Evolutionary conservation across 306 rosid genomes (phyloP).

Genomic region (Begonia loranthoides): DNA sequence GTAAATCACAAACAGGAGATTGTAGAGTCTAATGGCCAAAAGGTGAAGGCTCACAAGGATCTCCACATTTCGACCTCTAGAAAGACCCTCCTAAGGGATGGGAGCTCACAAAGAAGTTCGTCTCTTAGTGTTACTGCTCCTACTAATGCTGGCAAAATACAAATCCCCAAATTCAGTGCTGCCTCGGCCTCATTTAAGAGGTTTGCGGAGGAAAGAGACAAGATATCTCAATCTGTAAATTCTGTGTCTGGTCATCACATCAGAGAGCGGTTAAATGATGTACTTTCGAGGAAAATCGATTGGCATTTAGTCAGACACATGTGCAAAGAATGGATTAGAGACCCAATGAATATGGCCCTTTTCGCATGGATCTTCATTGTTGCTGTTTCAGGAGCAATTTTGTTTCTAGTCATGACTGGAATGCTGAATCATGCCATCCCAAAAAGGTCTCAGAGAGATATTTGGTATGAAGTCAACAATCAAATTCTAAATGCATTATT

Average conservation of each 20-base stretch:
- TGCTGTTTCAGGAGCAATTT: conserved; percentile 79
- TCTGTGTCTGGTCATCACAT: conserved; percentile 31
- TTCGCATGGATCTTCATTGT: conserved; percentile 55
- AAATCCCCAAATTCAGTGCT: conserved; percentile 46
- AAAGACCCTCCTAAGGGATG: conserved; percentile 23
- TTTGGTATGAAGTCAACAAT: conserved; percentile 88
- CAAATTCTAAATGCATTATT: conserved; percentile 88
- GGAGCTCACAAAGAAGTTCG: conserved; percentile 28
- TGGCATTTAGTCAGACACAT: conserved; percentile 42
- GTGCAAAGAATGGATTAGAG: conserved; percentile 53
- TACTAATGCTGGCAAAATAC: conserved; percentile 22
- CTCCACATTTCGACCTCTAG: conserved; percentile 26
- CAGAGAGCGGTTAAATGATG: conserved; percentile 31
- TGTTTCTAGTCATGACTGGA: conserved; percentile 91
- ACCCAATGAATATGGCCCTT: conserved; percentile 84
- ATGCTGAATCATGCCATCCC: conserved; percentile 59
- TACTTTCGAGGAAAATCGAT: conserved; percentile 48
- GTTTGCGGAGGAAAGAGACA: conserved; percentile 44
- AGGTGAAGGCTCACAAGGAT: conserved; percentile 28
- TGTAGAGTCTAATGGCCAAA: conserved; percentile 26
- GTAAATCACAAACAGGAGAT: conserved; percentile 39
- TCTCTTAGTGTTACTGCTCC: conserved; percentile 17
- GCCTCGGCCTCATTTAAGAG: conserved; percentile 55
- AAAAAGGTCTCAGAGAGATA: conserved; percentile 49
- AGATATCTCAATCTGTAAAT: conserved; percentile 44